Evolutionary conservation across 495 filamentous ascomycete genomes (phyloP).

Genomic region (Xylaria sp.): DNA sequence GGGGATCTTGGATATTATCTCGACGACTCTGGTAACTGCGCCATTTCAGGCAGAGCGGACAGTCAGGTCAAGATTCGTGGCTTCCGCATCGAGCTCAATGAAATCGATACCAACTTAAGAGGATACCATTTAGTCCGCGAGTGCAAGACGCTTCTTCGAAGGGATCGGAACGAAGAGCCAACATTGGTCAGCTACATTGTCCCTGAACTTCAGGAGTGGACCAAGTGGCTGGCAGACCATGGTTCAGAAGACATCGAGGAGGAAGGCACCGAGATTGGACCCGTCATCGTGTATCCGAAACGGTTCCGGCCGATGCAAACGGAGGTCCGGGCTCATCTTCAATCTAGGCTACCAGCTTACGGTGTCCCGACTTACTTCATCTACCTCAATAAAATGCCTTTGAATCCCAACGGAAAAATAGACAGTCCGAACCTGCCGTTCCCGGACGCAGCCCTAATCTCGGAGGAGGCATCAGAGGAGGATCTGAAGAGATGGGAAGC

Average conservation of each 20-base stretch:
- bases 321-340: constrained; percentile 77
- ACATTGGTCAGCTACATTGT: constrained; percentile 92
- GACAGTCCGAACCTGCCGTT: constrained; percentile 91
- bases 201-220: constrained; percentile 78
- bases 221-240: constrained; percentile 66
- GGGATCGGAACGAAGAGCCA: constrained; percentile 90
- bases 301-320: constrained; percentile 70
- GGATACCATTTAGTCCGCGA: constrained; percentile 82
- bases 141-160: constrained; percentile 83
- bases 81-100: constrained; percentile 92
- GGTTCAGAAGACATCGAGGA: constrained; percentile 58
- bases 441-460: constrained; percentile 70
- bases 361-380: constrained; percentile 83
- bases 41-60: constrained; percentile 81
- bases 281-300: constrained; percentile 60
- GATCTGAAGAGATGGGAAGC: constrained; percentile 72
- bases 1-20: constrained; percentile 83
- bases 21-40: constrained; percentile 70
- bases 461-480: constrained; percentile 67
- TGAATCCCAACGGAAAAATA: constrained; percentile 96
- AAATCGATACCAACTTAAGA: constrained; percentile 87
- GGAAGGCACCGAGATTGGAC: constrained; percentile 53
- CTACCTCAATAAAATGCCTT: constrained; percentile 77
- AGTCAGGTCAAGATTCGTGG: constrained; percentile 95
- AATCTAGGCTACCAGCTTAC: constrained; percentile 77